A percentile compares a stretch with the other conserved stretches of the same genome.
phyloP scores from a whole-genome alignment of 306 rosid species.

The Chamaecrista fasciculata region DNA sequence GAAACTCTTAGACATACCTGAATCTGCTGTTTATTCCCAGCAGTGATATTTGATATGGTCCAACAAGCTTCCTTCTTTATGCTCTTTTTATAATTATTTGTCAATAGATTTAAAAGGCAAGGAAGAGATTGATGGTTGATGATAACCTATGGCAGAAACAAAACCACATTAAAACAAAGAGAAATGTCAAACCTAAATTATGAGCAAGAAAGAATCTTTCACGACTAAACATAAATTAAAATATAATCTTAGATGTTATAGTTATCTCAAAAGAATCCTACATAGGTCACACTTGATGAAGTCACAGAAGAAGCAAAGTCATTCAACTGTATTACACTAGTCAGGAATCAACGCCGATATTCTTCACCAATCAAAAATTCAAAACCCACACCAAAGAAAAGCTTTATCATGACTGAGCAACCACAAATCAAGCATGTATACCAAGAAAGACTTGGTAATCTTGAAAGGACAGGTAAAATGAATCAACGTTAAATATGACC shows the following conservation, averaged over 20 bases:
- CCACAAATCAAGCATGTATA: background rate
- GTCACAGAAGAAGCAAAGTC: background rate
- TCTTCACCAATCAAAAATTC: background rate
- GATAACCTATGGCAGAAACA: slow-evolving; percentile 49
- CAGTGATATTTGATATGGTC: slow-evolving; percentile 84
- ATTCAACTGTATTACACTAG: background rate
- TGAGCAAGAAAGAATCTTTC: background rate
- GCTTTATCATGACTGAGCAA: background rate
- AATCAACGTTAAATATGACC: background rate
- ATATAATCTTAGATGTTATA: background rate
- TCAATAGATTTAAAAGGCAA: slow-evolving; percentile 53
- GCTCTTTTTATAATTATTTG: slow-evolving; percentile 70
- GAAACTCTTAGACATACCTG: slow-evolving; percentile 42
- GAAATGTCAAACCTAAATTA: background rate
- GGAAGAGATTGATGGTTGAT: slow-evolving; percentile 72
- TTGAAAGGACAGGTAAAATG: background rate
- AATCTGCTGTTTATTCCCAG: slow-evolving; percentile 83
- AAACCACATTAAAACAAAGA: slow-evolving; percentile 19
- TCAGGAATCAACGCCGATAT: background rate
- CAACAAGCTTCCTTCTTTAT: slow-evolving; percentile 94
- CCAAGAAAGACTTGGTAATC: background rate
- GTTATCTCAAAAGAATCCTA: background rate
- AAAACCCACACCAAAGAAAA: background rate
- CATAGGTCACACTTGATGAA: background rate
- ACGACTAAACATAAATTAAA: background rate